Percentiles rank a stretch among this genome's conserved stretches.
phyloP scores from a whole-genome alignment of 1,284 basidiomycete species.

The Ustanciosporium gigantosporum region DNA sequence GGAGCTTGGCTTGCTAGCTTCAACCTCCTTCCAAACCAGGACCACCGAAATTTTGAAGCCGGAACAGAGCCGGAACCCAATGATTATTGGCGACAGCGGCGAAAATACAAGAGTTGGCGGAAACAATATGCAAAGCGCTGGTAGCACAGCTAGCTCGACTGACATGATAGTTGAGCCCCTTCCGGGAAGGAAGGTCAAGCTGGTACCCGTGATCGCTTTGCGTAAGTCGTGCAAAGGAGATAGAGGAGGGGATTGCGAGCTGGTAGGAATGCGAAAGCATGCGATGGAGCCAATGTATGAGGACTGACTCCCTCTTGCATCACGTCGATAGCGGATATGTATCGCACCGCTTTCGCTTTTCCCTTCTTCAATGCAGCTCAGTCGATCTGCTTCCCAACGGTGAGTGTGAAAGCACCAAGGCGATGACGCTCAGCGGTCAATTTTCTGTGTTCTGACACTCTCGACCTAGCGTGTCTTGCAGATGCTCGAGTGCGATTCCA shows the following conservation, averaged over 20 bases:
- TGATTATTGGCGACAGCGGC: too few relatives aligned
- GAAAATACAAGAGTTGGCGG: too few relatives aligned
- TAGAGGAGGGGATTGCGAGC: too few relatives aligned
- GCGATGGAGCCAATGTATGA: too few relatives aligned
- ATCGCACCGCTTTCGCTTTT: conserved; percentile 80
- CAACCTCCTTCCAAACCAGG: too few relatives aligned
- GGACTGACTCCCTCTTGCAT: not conserved
- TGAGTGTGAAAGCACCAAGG: conserved; percentile 62
- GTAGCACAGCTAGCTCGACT: too few relatives aligned
- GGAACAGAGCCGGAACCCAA: too few relatives aligned
- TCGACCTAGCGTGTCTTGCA: conserved; percentile 53
- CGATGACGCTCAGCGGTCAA: not conserved
- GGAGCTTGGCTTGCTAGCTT: too few relatives aligned
- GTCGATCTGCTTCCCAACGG: conserved; percentile 76
- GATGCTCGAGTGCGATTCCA: conserved; percentile 73
- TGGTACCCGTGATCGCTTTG: not conserved
- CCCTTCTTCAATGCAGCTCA: conserved; percentile 87
- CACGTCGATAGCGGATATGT: conserved; percentile 71
- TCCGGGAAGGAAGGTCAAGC: not conserved
- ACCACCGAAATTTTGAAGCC: too few relatives aligned
- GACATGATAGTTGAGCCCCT: not conserved
- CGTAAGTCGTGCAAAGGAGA: not conserved
- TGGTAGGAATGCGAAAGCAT: too few relatives aligned
- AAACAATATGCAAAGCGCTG: too few relatives aligned
- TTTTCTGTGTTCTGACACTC: conserved; percentile 1